Conservation (phyloP, 2,329 filamentous ascomycete species). For the Fusarium sp. region DNA sequence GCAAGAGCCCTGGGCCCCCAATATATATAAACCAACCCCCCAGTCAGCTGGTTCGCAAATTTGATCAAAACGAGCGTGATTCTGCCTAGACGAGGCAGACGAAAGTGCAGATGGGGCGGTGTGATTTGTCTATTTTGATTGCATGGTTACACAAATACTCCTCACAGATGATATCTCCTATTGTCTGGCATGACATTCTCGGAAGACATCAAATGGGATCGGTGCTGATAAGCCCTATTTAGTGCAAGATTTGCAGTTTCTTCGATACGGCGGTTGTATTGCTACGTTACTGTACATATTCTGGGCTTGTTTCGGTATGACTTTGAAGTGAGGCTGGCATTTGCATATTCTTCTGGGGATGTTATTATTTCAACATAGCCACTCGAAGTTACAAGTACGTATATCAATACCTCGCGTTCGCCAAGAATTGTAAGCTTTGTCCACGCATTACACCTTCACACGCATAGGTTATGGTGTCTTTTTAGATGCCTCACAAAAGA, state of each 20-base stretch:
- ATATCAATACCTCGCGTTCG: too few relatives aligned
- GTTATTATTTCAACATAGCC: slow-evolving; percentile 8
- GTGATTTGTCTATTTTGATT: slow-evolving; percentile 26
- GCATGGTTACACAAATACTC: slow-evolving; percentile 23
- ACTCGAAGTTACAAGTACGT: slow-evolving; percentile 2
- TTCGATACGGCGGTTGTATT: slow-evolving; percentile 1
- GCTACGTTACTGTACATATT: background rate
- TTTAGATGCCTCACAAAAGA: too few relatives aligned
- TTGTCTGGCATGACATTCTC: slow-evolving; percentile 7
- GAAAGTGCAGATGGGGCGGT: slow-evolving; percentile 30
- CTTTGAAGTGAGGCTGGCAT: slow-evolving; percentile 7
- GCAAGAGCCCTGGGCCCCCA: background rate
- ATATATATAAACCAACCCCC: slow-evolving; percentile 30
- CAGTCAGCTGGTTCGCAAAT: slow-evolving; percentile 38
- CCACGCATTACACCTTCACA: too few relatives aligned
- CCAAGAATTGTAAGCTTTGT: too few relatives aligned
- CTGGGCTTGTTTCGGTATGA: background rate
- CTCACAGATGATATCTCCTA: slow-evolving; percentile 21
- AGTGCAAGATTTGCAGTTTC: background rate
- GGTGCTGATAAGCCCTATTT: background rate
- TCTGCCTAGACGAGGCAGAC: slow-evolving; percentile 36
- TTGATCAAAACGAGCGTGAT: slow-evolving; percentile 24
- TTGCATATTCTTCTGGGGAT: background rate
- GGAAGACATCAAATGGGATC: background rate
- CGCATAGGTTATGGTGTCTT: too few relatives aligned